A percentile compares a stretch with the other conserved stretches of the same genome.
Evolutionary conservation across 2,329 filamentous ascomycete genomes (phyloP).

Genomic region (Pestalotiopsis fici): DNA sequence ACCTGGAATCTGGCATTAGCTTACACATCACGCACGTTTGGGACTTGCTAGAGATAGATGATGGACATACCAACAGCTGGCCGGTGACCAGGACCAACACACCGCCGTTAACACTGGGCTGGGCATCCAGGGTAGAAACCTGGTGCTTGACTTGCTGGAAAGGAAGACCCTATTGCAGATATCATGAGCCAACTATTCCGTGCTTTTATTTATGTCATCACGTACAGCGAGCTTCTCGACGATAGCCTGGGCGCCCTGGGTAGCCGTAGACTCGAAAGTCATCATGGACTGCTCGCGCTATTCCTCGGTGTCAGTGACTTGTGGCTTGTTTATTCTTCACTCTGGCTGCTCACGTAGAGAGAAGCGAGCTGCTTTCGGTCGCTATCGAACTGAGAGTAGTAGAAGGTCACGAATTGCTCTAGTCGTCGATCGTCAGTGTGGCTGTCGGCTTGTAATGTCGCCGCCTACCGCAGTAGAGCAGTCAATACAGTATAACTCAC

Average conservation of each 20-base stretch:
- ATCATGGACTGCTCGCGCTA: slow-evolving; percentile 87
- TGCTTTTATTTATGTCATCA: slow-evolving; percentile 12
- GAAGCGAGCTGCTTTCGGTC: slow-evolving; percentile 64
- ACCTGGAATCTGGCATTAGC: slow-evolving; percentile 54
- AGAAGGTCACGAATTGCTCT: slow-evolving; percentile 90
- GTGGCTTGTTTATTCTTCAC: background rate
- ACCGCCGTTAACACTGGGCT: slow-evolving; percentile 70
- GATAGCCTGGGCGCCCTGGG: slow-evolving; percentile 67
- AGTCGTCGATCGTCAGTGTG: slow-evolving; percentile 16
- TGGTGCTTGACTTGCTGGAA: slow-evolving; percentile 71
- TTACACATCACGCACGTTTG: background rate
- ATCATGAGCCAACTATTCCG: slow-evolving; percentile 6
- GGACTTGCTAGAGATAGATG: background rate
- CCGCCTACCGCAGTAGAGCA: slow-evolving; percentile 5
- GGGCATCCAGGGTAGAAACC: slow-evolving; percentile 77
- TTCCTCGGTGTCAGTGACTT: slow-evolving; percentile 12
- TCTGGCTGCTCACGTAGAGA: slow-evolving; percentile 75
- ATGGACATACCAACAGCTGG: slow-evolving; percentile 70
- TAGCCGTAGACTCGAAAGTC: slow-evolving; percentile 78
- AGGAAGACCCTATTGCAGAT: slow-evolving; percentile 11
- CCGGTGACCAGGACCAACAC: slow-evolving; percentile 91
- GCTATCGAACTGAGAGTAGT: slow-evolving; percentile 85
- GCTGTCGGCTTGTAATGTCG: background rate
- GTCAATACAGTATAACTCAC: slow-evolving; percentile 36
- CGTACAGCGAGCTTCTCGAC: slow-evolving; percentile 80